These are phyloP conservation scores for Tephrocybe rancida DNA, from an alignment of 768 basidiomycete species.

Conservation along the genomic window DNA sequence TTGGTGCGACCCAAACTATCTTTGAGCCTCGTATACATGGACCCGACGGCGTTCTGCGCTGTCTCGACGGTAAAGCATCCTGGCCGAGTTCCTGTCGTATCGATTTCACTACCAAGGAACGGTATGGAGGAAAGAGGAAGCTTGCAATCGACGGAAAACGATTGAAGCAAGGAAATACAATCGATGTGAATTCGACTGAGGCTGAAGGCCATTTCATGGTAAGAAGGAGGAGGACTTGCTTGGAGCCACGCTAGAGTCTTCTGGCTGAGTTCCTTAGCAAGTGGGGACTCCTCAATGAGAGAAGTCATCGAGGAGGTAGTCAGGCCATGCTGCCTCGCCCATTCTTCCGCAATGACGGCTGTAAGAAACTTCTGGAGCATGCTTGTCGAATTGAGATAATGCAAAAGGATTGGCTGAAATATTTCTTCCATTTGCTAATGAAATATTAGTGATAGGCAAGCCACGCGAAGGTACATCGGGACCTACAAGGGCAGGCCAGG, in stretches of 20 bases:
- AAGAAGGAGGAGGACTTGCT: constrained; percentile 71
- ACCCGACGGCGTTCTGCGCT: constrained; percentile 69
- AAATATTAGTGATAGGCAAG: neutral
- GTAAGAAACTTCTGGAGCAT: constrained; percentile 90
- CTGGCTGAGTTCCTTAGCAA: constrained; percentile 69
- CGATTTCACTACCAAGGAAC: constrained; percentile 73
- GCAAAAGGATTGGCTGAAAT: constrained; percentile 74
- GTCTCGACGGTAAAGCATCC: constrained; percentile 80
- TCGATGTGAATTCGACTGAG: constrained; percentile 81
- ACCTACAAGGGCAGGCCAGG: constrained; percentile 67
- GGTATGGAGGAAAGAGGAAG: constrained; percentile 81
- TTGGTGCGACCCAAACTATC: constrained; percentile 74
- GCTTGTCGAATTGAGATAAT: constrained; percentile 85
- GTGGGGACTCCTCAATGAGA: constrained; percentile 56
- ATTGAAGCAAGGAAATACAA: constrained; percentile 76
- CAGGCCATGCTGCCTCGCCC: constrained; percentile 67
- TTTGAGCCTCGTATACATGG: constrained; percentile 75
- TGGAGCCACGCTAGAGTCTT: constrained; percentile 77
- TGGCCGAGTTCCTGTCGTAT: constrained; percentile 64
- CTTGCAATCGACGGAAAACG: constrained; percentile 87
- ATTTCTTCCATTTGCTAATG: constrained; percentile 53
- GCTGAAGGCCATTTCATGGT: constrained; percentile 88
- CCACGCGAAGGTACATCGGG: neutral
- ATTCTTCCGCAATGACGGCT: constrained; percentile 89
- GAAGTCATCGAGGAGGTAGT: constrained; percentile 28